Evolutionary conservation across 2,329 filamentous ascomycete genomes (phyloP).

Genomic region (Cordyceps cicadae): DNA sequence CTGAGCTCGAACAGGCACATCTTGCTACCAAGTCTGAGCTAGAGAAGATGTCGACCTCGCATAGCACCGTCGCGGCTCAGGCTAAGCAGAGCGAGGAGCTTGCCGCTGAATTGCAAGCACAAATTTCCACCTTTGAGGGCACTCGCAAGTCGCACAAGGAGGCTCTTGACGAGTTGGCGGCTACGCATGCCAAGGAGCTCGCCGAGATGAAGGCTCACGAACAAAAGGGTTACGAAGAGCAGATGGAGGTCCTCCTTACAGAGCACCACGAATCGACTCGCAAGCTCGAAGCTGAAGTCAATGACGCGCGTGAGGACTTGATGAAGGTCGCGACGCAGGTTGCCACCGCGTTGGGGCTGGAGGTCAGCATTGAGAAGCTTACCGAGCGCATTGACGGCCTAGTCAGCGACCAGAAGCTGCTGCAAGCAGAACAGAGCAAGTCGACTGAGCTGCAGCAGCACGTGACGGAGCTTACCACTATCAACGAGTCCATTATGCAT

Average conservation of each 20-base stretch:
- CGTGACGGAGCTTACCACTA: constrained; percentile 47
- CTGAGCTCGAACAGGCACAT: constrained; percentile 67
- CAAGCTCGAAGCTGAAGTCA: constrained; percentile 53
- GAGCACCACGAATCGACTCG: constrained; percentile 51
- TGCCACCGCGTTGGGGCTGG: constrained; percentile 49
- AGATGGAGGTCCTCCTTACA: constrained; percentile 49
- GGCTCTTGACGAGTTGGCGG: constrained; percentile 39
- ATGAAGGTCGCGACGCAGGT: constrained; percentile 57
- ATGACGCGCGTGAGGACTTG: constrained; percentile 58
- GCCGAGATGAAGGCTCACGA: constrained; percentile 39
- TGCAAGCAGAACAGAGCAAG: constrained; percentile 51
- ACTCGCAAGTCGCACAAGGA: constrained; percentile 48
- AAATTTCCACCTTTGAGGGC: constrained; percentile 52
- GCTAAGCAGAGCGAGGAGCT: constrained; percentile 38
- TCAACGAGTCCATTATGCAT: constrained; percentile 51
- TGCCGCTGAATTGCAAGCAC: constrained; percentile 45
- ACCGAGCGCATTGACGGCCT: constrained; percentile 52
- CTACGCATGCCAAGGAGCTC: constrained; percentile 42
- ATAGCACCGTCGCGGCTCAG: constrained; percentile 42
- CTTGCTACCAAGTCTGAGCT: constrained; percentile 57
- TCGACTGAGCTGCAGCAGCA: constrained; percentile 47
- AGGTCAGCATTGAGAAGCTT: constrained; percentile 61
- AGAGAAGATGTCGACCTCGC: constrained; percentile 54
- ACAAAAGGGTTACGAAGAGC: constrained; percentile 48
- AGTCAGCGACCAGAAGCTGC: constrained; percentile 49